Base-by-base conservation (phyloP, 73 alveolate species). In the Paramecium sexaurelia region DNA sequence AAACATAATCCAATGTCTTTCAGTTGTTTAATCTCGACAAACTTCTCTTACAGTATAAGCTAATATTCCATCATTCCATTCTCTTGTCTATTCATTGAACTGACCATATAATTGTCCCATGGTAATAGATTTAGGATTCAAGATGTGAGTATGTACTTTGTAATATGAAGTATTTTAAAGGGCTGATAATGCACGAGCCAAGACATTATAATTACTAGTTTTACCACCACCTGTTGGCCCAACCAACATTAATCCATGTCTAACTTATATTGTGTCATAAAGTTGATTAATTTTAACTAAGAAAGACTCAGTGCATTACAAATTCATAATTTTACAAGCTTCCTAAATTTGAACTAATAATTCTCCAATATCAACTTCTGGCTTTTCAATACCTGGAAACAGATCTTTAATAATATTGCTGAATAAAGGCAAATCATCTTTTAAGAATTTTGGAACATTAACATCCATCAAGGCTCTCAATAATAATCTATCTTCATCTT, bases 201-300 rank as follows among this genome's bases (percentile, higher is more conserved):
- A 95, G 2, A 99, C 99, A 91, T 98, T 98, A 29, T 97, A 92
- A 92, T 98, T 97, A 94, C 98, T 99, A 1, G 99, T 99, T 55
- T 88, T 88, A 15, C 91, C 95, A 13, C 92, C 84, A 24, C 73
- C 97, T 11, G 99, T 96, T 75, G 92, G 93, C 32, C 99, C 99
- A 3, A 97, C 99, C 11, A 98, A 97, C 99, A 98, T 99, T 73
- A 99, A 95, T 22, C 99, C 99, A 94, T 99, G 99, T 89, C 99
- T 96, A 15, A 98, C 99, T 89, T 97, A 92, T 75, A 98, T 96
- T 7, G 99, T 98, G 92, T 99, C 99, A 91, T 95, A 98, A 39
- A 98, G 96, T 95, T 98, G 98, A 85, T 97, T 95, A 87, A 99
- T 95, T 93, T 99, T 99, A 8, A 95, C 97, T 17, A 96, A 90